phyloP scores from a whole-genome alignment of 306 rosid genomes.

The Quercus suber region DNA sequence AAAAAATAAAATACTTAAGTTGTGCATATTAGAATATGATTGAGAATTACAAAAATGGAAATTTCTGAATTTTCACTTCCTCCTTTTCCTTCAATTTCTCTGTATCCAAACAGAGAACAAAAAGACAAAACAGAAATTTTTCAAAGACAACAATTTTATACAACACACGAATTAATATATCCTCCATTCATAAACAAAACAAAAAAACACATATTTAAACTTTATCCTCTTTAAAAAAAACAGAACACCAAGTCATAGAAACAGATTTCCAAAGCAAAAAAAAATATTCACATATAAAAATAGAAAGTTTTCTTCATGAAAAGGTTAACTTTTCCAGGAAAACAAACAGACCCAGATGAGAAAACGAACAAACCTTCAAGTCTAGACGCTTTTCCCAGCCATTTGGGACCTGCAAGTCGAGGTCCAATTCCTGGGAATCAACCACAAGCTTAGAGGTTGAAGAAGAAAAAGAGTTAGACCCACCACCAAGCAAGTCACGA shows the following conservation, averaged over 20 bases:
- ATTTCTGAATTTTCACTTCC: not conserved
- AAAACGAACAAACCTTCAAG: constrained; percentile 62
- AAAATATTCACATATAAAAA: not conserved
- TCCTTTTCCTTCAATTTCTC: not conserved
- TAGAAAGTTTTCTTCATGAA: not conserved
- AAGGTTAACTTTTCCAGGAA: constrained; percentile 17
- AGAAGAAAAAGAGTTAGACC: constrained; percentile 23
- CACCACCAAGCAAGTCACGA: constrained; percentile 78
- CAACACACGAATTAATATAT: not conserved
- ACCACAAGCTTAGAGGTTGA: constrained; percentile 11
- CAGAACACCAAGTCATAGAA: not conserved
- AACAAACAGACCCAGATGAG: constrained; percentile 18
- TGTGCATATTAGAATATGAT: not conserved
- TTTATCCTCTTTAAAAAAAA: not conserved
- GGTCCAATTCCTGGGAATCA: constrained; percentile 92
- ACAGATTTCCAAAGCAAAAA: not conserved
- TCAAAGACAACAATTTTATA: not conserved
- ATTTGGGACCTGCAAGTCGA: constrained; percentile 84
- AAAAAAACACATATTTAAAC: not conserved
- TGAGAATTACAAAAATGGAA: not conserved
- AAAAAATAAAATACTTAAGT: not conserved
- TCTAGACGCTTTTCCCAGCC: constrained; percentile 96
- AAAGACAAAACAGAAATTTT: not conserved
- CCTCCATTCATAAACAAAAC: not conserved
- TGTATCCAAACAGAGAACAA: constrained; percentile 7